phyloP scores from a whole-genome alignment of 2,329 filamentous ascomycete species.

The Pyricularia grisea region DNA sequence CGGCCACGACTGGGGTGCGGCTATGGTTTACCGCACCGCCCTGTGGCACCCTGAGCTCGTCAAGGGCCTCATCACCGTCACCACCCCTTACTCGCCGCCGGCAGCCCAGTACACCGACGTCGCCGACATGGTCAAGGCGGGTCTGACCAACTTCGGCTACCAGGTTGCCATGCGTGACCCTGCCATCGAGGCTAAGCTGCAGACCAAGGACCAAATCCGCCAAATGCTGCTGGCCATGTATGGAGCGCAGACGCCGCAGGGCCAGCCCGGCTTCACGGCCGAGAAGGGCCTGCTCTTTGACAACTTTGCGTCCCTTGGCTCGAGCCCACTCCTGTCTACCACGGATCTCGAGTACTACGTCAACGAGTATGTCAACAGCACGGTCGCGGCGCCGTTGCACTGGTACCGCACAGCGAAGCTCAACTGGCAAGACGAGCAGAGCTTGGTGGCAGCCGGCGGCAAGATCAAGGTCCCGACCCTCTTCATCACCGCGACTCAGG shows the following conservation, averaged over 20 bases:
- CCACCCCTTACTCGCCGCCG: conserved; percentile 62
- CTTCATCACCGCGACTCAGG: background rate
- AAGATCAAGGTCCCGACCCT: background rate
- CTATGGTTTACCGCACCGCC: conserved; percentile 61
- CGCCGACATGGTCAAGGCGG: conserved; percentile 41
- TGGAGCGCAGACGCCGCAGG: conserved; percentile 50
- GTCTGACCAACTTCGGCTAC: conserved; percentile 58
- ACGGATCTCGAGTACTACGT: conserved; percentile 72
- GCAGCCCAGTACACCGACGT: conserved; percentile 40
- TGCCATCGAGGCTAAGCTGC: background rate
- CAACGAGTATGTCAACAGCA: conserved; percentile 48
- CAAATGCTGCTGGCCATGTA: conserved; percentile 65
- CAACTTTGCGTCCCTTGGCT: conserved; percentile 44
- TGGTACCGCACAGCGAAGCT: background rate
- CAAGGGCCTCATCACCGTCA: conserved; percentile 66
- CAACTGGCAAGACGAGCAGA: background rate
- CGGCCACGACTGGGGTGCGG: conserved; percentile 90
- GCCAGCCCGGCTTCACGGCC: conserved; percentile 36
- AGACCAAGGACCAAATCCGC: conserved; percentile 29
- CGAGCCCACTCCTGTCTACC: conserved; percentile 48
- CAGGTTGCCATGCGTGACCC: background rate
- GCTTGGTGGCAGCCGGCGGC: background rate
- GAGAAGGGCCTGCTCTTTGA: conserved; percentile 56
- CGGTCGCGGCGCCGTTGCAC: background rate
- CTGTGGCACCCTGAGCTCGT: conserved; percentile 66